Base-by-base conservation (phyloP, 2,329 filamentous ascomycete genomes). In the Cladosporium sp. region DNA sequence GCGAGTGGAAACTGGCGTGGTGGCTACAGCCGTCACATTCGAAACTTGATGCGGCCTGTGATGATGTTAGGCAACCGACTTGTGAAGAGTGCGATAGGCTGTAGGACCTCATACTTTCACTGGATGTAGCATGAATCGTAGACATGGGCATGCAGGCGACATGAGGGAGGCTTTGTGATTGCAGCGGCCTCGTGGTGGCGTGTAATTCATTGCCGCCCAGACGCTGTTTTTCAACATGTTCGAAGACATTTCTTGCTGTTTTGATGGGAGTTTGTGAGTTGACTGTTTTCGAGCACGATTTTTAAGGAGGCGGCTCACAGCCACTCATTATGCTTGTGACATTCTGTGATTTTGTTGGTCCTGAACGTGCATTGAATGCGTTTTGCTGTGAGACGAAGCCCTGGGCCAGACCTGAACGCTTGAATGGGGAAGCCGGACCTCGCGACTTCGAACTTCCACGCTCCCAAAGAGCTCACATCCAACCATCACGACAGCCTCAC, bases 41-140 rank as follows among this genome's bases (percentile, higher is more conserved):
- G 64, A 76, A 80, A 6, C 70, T 74, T 1, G 74, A 75, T 8
- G 74, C 64, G 9, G 70, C 69, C 72, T 69, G 45, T 7, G 13
- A 9, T 2, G 7, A 22, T 22, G 40, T 42, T 38, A 41, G 39
- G 16, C 20, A 48, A 3, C 2, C 12, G 4, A 7, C 3, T 29
- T 35, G 16, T 29, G n/a, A 25, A 7, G 18, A 27, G 22, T 27
- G 9, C 22, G 22, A 27, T 27, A 27, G 18, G 11, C 22, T 5
- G 22, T 27, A 4, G 4, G 22, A 27, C 22, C n/a, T 27, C 57
- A 42, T 59, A 72, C 76, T 65, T 80, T 78, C 38, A 79, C 66
- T 0, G 77, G 77, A 62, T 79, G 77, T 6, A 78, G 62, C 77
- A 80, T 80, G 66, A 79, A 80, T 15, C 77, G 69, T 36, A 77